Conservation (phyloP, 2,329 filamentous ascomycete species). For the Dothidotthia symphoricarpi region DNA sequence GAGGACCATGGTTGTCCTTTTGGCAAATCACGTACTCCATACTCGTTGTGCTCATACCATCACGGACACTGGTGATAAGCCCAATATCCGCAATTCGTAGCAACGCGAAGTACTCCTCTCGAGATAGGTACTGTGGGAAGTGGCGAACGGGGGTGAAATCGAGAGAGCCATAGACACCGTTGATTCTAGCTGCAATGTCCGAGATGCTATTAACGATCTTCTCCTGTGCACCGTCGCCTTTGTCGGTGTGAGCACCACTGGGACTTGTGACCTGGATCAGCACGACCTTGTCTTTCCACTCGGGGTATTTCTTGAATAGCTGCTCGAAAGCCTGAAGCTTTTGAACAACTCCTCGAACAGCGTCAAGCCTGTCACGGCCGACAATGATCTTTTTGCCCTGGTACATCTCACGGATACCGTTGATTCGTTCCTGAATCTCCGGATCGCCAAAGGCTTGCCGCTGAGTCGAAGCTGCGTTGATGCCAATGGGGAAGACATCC, state of each 20-base stretch:
- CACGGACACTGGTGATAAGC: constrained; percentile 89
- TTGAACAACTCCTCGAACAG: constrained; percentile 88
- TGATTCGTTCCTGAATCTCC: constrained; percentile 69
- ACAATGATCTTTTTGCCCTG: constrained; percentile 93
- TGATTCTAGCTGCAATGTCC: constrained; percentile 86
- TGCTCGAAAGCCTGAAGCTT: constrained; percentile 93
- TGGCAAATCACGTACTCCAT: constrained; percentile 94
- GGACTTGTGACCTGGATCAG: constrained; percentile 94
- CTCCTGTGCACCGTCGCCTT: constrained; percentile 67
- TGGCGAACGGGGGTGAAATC: constrained; percentile 90
- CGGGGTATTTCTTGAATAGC: constrained; percentile 84
- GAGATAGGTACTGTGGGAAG: constrained; percentile 87
- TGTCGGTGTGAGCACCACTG: constrained; percentile 72
- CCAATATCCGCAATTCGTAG: constrained; percentile 86
- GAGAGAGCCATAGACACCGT: constrained; percentile 83
- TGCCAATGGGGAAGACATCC: constrained; percentile 91
- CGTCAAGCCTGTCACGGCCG: constrained; percentile 89
- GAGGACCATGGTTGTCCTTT: constrained; percentile 77
- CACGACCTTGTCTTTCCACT: constrained; percentile 90
- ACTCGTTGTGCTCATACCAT: constrained; percentile 97
- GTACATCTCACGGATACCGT: constrained; percentile 72
- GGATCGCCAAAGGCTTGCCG: constrained; percentile 69
- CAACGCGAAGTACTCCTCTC: constrained; percentile 92
- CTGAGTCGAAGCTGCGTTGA: constrained; percentile 80
- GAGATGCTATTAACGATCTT: constrained; percentile 87